Conservation (phyloP, 768 basidiomycete genomes). For the Gloeopeniophorella convolvens region DNA sequence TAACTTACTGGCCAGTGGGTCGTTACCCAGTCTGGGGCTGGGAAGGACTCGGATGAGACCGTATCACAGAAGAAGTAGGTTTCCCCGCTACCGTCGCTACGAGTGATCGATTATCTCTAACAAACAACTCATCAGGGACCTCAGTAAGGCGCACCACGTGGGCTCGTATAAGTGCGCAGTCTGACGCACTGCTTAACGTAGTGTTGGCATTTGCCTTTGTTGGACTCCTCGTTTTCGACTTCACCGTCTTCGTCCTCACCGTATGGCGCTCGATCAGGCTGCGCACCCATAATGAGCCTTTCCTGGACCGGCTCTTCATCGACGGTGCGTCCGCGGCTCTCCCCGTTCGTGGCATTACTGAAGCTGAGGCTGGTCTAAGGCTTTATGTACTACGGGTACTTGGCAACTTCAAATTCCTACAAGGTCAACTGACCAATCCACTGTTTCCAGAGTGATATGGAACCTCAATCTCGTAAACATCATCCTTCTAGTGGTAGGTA, state of each 20-base stretch:
- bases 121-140: neutral
- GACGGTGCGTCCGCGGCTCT: constrained; percentile 9
- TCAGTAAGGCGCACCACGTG: neutral
- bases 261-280: constrained; percentile 11
- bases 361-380: neutral
- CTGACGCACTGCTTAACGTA: neutral
- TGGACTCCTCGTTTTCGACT: constrained; percentile 19
- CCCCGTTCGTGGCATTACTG: neutral
- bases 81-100: neutral
- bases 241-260: constrained; percentile 20
- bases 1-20: neutral
- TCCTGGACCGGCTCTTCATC: constrained; percentile 3
- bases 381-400: constrained; percentile 15
- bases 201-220: constrained; percentile 19
- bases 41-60: neutral
- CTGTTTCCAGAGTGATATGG: constrained; percentile 4
- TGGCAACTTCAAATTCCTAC: neutral
- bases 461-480: constrained; percentile 12
- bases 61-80: neutral
- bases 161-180: neutral
- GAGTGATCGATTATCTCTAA: too few relatives aligned
- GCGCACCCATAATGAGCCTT: constrained; percentile 9
- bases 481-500: constrained; percentile 9
- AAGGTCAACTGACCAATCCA: neutral
- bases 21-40: constrained; percentile 2